Percentiles rank a stretch among this genome's conserved stretches.
phyloP scores from a whole-genome alignment of 164 flowering plant genomes.

The Stephania japonica region DNA sequence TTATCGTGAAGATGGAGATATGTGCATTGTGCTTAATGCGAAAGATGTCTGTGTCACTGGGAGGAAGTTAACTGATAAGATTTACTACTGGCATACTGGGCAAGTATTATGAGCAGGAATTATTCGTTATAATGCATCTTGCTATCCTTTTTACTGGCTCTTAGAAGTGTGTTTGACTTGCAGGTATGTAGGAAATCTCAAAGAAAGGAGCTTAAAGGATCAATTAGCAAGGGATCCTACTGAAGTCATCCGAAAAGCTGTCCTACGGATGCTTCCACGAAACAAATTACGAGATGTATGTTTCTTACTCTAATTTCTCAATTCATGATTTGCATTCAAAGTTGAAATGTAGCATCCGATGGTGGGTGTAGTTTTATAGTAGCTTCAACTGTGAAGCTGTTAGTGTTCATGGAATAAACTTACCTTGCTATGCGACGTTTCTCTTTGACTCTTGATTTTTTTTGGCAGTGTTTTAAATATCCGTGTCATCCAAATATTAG shows the following conservation, averaged over 20 bases:
- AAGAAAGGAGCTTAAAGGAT: conserved; percentile 81
- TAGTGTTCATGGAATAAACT: background rate
- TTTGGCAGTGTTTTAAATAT: background rate
- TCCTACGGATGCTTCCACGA: conserved; percentile 90
- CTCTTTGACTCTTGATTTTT: background rate
- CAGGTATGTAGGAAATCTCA: conserved; percentile 84
- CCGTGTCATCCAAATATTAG: background rate
- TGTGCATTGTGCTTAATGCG: conserved; percentile 92
- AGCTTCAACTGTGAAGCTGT: background rate
- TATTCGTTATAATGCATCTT: background rate
- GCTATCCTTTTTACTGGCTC: background rate
- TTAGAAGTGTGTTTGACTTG: conserved; percentile 14
- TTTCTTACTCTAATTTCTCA: conserved; percentile 5
- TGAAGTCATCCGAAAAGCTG: conserved; percentile 93
- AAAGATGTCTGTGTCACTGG: conserved; percentile 84
- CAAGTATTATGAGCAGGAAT: conserved; percentile 30
- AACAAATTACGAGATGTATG: conserved; percentile 94
- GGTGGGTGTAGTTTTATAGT: too few relatives aligned
- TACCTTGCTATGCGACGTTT: background rate
- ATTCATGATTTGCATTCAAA: too few relatives aligned
- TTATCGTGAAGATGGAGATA: conserved; percentile 87
- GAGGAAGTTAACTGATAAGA: conserved; percentile 73
- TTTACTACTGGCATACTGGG: conserved; percentile 94
- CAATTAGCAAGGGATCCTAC: conserved; percentile 93
- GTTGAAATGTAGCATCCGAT: too few relatives aligned